phyloP scores from a whole-genome alignment of 2,329 filamentous ascomycete species.

The Pseudogymnoascus sp. region DNA sequence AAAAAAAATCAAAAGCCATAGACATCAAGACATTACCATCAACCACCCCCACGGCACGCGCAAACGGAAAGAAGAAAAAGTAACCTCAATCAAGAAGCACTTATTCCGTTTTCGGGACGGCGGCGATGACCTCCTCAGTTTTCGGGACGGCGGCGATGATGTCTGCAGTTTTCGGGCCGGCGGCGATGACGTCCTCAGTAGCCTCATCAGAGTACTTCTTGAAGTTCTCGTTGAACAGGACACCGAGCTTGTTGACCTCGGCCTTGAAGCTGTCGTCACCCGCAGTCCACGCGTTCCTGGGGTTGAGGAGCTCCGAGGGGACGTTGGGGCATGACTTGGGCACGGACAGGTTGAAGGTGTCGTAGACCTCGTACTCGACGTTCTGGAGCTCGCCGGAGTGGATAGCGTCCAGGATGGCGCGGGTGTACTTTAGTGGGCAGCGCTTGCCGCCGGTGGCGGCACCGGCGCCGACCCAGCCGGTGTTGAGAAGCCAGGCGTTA shows the following conservation, averaged over 20 bases:
- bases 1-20: neutral
- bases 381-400: slow-evolving; percentile 94
- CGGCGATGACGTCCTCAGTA: slow-evolving; percentile 67
- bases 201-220: slow-evolving; percentile 86
- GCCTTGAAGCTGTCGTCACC: slow-evolving; percentile 71
- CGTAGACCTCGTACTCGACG: slow-evolving; percentile 88
- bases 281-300: slow-evolving; percentile 82
- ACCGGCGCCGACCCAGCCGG: slow-evolving; percentile 90
- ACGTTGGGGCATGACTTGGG: slow-evolving; percentile 86
- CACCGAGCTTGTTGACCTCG: slow-evolving; percentile 85
- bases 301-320: slow-evolving; percentile 88
- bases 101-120: slow-evolving; percentile 37
- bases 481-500: slow-evolving; percentile 98
- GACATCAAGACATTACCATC: neutral
- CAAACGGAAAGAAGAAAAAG: too few relatives aligned
- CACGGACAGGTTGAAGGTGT: slow-evolving; percentile 93
- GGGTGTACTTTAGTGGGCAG: slow-evolving; percentile 97
- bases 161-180: slow-evolving; percentile 51
- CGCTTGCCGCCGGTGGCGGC: slow-evolving; percentile 88
- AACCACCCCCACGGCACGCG: neutral
- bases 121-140: slow-evolving; percentile 69
- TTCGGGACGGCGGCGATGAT: slow-evolving; percentile 62
- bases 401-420: slow-evolving; percentile 95
- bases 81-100: too few relatives aligned
- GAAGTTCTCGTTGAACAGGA: slow-evolving; percentile 94